Evolutionary conservation across 2,329 filamentous ascomycete genomes (phyloP).

Genomic region (Arachnomyces sp.): DNA sequence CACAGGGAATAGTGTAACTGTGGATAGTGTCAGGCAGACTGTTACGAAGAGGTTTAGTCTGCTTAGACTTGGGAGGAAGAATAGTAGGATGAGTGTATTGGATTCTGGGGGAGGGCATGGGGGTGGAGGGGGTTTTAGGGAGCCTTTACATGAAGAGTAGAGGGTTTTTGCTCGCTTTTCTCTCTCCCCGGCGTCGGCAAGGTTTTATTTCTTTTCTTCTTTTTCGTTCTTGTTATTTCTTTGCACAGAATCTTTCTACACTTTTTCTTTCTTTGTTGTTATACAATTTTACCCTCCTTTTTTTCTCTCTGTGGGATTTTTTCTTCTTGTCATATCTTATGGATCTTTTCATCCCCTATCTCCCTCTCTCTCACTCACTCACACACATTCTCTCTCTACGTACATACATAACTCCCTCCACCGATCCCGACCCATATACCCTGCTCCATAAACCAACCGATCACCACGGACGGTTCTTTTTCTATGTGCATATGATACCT

Average conservation of each 20-base stretch:
- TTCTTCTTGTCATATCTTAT: constrained; percentile 2
- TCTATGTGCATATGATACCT: no score
- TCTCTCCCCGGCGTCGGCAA: constrained; percentile 25
- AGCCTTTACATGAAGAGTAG: constrained; percentile 30
- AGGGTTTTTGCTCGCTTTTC: neutral
- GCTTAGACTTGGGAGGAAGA: constrained; percentile 65
- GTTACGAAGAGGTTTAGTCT: constrained; percentile 72
- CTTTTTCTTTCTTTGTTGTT: constrained; percentile 5
- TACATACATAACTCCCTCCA: no score
- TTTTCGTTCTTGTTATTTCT: constrained; percentile 3
- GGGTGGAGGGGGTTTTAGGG: constrained; percentile 9
- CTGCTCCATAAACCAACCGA: neutral
- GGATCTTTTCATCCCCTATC: neutral
- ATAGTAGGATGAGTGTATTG: constrained; percentile 46
- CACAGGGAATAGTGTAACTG: constrained; percentile 7
- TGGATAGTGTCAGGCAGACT: constrained; percentile 44
- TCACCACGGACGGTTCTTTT: no score
- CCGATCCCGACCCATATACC: neutral
- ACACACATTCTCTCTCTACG: no score
- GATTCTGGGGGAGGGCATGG: constrained; percentile 6
- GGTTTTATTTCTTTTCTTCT: constrained; percentile 9
- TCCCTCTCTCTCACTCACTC: no score
- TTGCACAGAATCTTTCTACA: constrained; percentile 1
- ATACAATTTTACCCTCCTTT: constrained; percentile 1
- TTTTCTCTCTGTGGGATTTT: neutral